phyloP scores from a whole-genome alignment of 2,329 filamentous ascomycete species.

The Alternaria gaisen region DNA sequence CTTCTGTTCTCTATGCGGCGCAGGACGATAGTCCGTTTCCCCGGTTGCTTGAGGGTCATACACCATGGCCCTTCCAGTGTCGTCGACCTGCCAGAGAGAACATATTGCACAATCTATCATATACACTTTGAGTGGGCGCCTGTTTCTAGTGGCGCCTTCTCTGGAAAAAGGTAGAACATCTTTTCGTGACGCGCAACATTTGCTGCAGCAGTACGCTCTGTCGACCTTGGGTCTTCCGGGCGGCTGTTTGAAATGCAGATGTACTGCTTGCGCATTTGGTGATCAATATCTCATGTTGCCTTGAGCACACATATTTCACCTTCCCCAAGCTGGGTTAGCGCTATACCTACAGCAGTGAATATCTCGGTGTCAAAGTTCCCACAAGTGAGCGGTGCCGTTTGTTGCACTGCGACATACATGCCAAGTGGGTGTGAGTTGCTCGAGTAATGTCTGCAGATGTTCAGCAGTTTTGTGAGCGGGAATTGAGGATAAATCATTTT shows the following conservation, averaged over 20 bases:
- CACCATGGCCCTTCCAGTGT: slow-evolving; percentile 69
- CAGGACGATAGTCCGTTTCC: slow-evolving; percentile 72
- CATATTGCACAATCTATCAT: slow-evolving; percentile 74
- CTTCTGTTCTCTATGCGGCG: slow-evolving; percentile 80
- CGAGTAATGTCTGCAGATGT: background rate
- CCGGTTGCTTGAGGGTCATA: slow-evolving; percentile 76
- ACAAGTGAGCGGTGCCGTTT: slow-evolving; percentile 2
- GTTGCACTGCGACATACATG: slow-evolving; percentile 1
- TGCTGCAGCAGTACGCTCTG: background rate
- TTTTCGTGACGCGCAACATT: slow-evolving; percentile 2
- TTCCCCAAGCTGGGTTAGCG: background rate
- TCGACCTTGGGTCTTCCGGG: background rate
- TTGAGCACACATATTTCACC: background rate
- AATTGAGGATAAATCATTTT: background rate
- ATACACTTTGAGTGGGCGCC: slow-evolving; percentile 53
- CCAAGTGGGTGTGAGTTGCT: background rate
- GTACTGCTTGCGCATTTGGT: background rate
- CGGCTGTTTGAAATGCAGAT: background rate
- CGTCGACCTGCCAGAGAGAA: slow-evolving; percentile 76
- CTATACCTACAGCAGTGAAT: slow-evolving; percentile 3
- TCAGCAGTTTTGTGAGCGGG: background rate
- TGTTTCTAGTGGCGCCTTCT: slow-evolving; percentile 46
- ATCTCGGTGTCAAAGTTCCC: background rate
- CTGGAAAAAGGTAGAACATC: slow-evolving; percentile 65
- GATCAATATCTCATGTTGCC: background rate